Evolutionary conservation across 164 flowering plant species (phyloP).

Genomic region (Cinnamomum chago): DNA sequence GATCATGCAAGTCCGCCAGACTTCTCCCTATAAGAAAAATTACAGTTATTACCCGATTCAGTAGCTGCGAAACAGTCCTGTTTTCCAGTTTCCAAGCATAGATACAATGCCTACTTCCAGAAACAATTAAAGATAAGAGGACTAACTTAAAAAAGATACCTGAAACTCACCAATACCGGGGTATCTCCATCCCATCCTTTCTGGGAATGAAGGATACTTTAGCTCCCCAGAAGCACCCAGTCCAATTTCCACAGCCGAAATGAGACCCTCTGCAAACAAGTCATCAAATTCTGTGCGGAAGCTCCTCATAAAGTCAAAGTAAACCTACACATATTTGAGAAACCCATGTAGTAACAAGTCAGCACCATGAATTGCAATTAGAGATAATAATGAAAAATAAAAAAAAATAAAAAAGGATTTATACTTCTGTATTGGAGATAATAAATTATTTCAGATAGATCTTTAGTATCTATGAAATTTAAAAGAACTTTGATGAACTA

Average conservation of each 20-base stretch:
- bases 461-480: too few relatives aligned
- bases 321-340: slow-evolving; percentile 44
- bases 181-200: slow-evolving; percentile 78
- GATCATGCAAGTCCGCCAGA: not conserved
- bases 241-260: slow-evolving; percentile 78
- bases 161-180: slow-evolving; percentile 98
- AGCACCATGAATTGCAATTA: not conserved
- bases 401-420: too few relatives aligned
- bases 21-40: not conserved
- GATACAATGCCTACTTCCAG: slow-evolving; percentile 1
- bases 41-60: not conserved
- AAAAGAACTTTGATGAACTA: too few relatives aligned
- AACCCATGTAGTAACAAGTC: too few relatives aligned
- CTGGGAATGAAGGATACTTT: slow-evolving; percentile 72
- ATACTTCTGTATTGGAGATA: not conserved
- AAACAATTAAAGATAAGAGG: slow-evolving; percentile 1
- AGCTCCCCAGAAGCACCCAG: slow-evolving; percentile 86
- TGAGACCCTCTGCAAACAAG: slow-evolving; percentile 59
- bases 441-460: not conserved
- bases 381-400: not conserved
- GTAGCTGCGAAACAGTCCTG: not conserved
- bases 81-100: not conserved
- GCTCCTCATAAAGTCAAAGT: slow-evolving; percentile 91
- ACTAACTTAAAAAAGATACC: slow-evolving; percentile 45
- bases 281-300: slow-evolving; percentile 86